phyloP scores from a whole-genome alignment of 2,329 filamentous ascomycete species.

The Aspergillus ibericus region DNA sequence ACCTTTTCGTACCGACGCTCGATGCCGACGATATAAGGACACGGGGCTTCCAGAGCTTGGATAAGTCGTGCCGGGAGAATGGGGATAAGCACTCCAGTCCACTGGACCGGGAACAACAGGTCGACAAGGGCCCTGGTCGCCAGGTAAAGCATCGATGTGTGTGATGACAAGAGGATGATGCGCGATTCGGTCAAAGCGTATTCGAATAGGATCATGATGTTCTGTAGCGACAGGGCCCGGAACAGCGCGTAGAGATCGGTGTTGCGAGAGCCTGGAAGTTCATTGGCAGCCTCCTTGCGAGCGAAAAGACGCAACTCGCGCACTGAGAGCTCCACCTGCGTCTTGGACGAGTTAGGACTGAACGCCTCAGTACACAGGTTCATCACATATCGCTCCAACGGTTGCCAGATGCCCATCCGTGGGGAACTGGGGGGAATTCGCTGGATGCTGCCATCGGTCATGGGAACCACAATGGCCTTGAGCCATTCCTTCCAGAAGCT shows the following conservation, averaged over 20 bases:
- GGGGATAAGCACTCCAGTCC: slow-evolving; percentile 93
- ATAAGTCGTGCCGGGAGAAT: slow-evolving; percentile 83
- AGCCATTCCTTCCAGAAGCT: slow-evolving; percentile 99
- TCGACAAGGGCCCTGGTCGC: slow-evolving; percentile 84
- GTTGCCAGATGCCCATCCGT: slow-evolving; percentile 90
- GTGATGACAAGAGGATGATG: slow-evolving; percentile 93
- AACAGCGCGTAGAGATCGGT: slow-evolving; percentile 93
- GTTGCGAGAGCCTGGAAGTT: slow-evolving; percentile 86
- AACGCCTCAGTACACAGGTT: slow-evolving; percentile 95
- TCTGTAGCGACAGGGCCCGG: slow-evolving; percentile 82
- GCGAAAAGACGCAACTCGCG: slow-evolving; percentile 90
- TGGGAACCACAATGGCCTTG: slow-evolving; percentile 87
- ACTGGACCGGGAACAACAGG: slow-evolving; percentile 85
- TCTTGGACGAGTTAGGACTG: slow-evolving; percentile 88
- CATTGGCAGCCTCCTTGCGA: slow-evolving; percentile 87
- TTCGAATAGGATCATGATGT: slow-evolving; percentile 90
- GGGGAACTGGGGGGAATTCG: slow-evolving; percentile 86
- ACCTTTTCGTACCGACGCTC: slow-evolving; percentile 73
- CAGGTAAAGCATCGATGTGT: slow-evolving; percentile 93
- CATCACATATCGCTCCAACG: slow-evolving; percentile 92
- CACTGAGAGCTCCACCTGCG: slow-evolving; percentile 88
- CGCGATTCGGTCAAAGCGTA: slow-evolving; percentile 89
- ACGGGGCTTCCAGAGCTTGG: slow-evolving; percentile 89
- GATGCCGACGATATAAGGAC: slow-evolving; percentile 95
- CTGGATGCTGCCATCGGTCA: slow-evolving; percentile 83